Percentiles rank a stretch among this genome's conserved stretches.
These are phyloP conservation scores for Gynostemma pentaphyllum DNA, from an alignment of 306 rosid genomes.

Conservation along the genomic window DNA sequence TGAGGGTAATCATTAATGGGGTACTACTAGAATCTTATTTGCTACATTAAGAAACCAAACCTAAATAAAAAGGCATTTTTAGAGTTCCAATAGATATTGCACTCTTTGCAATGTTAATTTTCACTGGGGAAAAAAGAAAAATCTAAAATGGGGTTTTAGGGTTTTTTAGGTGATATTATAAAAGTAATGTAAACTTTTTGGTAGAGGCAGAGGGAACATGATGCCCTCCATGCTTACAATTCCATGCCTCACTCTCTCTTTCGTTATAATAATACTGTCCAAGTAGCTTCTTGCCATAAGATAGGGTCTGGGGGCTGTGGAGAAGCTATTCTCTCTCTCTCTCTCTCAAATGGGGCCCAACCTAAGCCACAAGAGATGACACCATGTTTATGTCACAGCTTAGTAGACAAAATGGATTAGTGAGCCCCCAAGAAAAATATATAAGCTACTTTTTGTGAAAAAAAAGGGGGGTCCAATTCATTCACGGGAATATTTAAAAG, in stretches of 20 bases:
- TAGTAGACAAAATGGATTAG: too few relatives aligned
- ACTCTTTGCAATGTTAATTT: neutral
- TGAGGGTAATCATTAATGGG: slow-evolving; percentile 19
- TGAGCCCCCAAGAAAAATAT: too few relatives aligned
- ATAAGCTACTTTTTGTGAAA: too few relatives aligned
- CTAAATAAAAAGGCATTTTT: slow-evolving; percentile 3
- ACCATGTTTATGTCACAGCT: too few relatives aligned
- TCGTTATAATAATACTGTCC: slow-evolving; percentile 12
- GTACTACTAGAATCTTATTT: slow-evolving; percentile 25
- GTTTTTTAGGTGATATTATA: slow-evolving; percentile 7
- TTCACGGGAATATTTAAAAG: too few relatives aligned
- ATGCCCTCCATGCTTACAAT: slow-evolving; percentile 52
- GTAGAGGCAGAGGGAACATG: slow-evolving; percentile 61
- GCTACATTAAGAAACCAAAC: neutral
- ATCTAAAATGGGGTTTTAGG: slow-evolving; percentile 1
- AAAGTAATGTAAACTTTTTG: slow-evolving; percentile 19
- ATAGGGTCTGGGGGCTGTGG: neutral
- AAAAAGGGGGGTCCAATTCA: too few relatives aligned
- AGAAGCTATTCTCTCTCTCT: neutral
- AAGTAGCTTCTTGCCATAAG: slow-evolving; percentile 17
- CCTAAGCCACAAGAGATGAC: too few relatives aligned
- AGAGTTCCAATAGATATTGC: slow-evolving; percentile 19
- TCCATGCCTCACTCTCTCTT: slow-evolving; percentile 25
- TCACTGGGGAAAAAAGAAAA: neutral
- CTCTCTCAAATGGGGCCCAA: too few relatives aligned